Evolutionary conservation across 805 yeast genomes (phyloP).

Genomic region (Yarrowia yakushimensis): DNA sequence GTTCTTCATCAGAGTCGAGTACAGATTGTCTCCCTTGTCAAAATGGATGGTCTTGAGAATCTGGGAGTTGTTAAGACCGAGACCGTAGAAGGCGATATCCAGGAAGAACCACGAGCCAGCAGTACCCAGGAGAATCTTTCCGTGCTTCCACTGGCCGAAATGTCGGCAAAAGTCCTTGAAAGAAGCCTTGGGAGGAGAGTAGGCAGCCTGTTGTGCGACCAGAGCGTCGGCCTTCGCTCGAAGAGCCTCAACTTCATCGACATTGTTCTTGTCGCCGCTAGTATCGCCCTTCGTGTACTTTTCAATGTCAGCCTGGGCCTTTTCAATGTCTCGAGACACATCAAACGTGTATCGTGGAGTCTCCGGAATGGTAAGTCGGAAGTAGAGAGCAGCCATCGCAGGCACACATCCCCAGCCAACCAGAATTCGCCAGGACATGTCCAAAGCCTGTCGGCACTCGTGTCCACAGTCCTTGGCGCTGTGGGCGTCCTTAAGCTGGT

Average conservation of each 20-base stretch:
- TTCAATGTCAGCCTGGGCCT: constrained; percentile 44
- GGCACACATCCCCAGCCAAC: constrained; percentile 90
- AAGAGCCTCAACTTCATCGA: constrained; percentile 1
- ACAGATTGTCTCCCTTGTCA: constrained; percentile 68
- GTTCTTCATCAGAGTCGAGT: constrained; percentile 45
- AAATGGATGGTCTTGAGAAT: constrained; percentile 46
- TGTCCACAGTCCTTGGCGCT: constrained; percentile 59
- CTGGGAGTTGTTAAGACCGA: constrained; percentile 53
- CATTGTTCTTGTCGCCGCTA: neutral
- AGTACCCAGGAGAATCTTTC: constrained; percentile 63
- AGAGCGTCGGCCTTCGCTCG: constrained; percentile 4
- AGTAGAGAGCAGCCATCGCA: constrained; percentile 71
- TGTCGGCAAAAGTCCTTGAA: constrained; percentile 66
- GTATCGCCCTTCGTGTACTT: constrained; percentile 5
- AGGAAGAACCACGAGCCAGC: constrained; percentile 59
- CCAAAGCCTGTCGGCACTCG: constrained; percentile 73
- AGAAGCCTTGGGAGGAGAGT: constrained; percentile 70
- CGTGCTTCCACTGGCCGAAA: constrained; percentile 81
- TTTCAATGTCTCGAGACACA: constrained; percentile 53
- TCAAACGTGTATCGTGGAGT: constrained; percentile 82
- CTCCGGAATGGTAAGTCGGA: constrained; percentile 90
- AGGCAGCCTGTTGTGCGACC: neutral
- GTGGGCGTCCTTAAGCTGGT: constrained; percentile 51
- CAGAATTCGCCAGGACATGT: constrained; percentile 91
- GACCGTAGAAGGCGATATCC: constrained; percentile 63